These are phyloP conservation scores for Cyclanthera cordifolia DNA, from an alignment of 306 rosid species.

Conservation along the genomic window DNA sequence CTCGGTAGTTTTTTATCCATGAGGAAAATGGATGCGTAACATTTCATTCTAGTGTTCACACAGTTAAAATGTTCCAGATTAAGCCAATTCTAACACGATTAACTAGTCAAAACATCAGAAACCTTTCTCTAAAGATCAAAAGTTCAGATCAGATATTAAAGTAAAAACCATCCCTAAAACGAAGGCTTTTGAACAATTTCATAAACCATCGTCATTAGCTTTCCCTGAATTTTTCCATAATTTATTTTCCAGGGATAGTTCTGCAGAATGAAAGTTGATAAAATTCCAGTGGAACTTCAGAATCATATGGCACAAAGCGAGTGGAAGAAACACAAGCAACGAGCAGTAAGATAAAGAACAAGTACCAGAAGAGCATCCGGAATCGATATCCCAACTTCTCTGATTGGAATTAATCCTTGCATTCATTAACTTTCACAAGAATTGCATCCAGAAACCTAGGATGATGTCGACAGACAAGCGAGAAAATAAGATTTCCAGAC, in stretches of 20 bases:
- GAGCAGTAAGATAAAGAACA: not conserved
- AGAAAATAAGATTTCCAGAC: constrained; percentile 4
- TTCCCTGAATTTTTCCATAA: not conserved
- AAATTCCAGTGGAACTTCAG: not conserved
- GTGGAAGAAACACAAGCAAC: not conserved
- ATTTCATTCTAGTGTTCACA: too few relatives aligned
- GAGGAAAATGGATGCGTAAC: too few relatives aligned
- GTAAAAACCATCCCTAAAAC: not conserved
- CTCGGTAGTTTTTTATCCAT: too few relatives aligned
- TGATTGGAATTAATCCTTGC: not conserved
- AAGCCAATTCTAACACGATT: not conserved
- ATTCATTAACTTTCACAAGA: constrained; percentile 11
- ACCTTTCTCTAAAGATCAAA: not conserved
- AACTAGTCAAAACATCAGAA: not conserved
- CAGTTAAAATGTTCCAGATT: not conserved
- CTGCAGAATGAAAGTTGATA: not conserved
- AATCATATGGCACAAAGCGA: not conserved
- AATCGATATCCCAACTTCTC: constrained; percentile 1
- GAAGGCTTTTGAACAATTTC: not conserved
- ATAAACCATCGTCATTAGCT: not conserved
- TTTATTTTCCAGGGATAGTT: not conserved
- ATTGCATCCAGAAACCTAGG: constrained; percentile 13
- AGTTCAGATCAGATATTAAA: not conserved
- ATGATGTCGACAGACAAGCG: constrained; percentile 8
- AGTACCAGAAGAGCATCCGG: not conserved